A percentile compares a stretch with the other conserved stretches of the same genome.
Evolutionary conservation across 176 grass and related monocot genomes (phyloP).

Genomic region (Secale cereale): DNA sequence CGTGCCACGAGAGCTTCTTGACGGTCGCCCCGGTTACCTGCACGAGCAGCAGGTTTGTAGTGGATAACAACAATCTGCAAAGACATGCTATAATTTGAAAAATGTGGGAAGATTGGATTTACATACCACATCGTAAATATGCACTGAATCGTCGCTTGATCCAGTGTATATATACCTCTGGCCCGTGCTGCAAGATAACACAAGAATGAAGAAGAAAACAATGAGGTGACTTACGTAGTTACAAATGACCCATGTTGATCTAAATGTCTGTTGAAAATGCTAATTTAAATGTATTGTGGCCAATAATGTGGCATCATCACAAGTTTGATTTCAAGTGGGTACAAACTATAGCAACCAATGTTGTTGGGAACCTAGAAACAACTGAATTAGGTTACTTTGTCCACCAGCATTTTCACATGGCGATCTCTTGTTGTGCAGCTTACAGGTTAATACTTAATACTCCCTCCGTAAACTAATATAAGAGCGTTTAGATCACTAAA

Average conservation of each 20-base stretch:
- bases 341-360: not conserved
- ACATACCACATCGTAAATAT: slow-evolving; percentile 93
- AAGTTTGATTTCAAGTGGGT: not conserved
- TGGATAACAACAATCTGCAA: not conserved
- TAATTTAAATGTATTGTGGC: not conserved
- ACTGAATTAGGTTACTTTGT: not conserved
- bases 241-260: not conserved
- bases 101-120: slow-evolving; percentile 9
- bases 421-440: not conserved
- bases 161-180: slow-evolving; percentile 98
- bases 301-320: not conserved
- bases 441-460: not conserved
- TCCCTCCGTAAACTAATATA: no score
- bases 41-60: not conserved
- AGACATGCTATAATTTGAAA: not conserved
- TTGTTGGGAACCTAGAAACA: not conserved
- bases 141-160: slow-evolving; percentile 67
- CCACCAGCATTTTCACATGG: not conserved
- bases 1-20: slow-evolving; percentile 63
- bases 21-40: slow-evolving; percentile 57
- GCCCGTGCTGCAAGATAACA: slow-evolving; percentile 61
- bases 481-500: no score
- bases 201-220: not conserved
- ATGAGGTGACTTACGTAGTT: not conserved
- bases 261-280: not conserved